A percentile compares a stretch with the other conserved stretches of the same genome.
phyloP scores from a whole-genome alignment of 2,329 filamentous ascomycete genomes.

The Clarireedia sp. region DNA sequence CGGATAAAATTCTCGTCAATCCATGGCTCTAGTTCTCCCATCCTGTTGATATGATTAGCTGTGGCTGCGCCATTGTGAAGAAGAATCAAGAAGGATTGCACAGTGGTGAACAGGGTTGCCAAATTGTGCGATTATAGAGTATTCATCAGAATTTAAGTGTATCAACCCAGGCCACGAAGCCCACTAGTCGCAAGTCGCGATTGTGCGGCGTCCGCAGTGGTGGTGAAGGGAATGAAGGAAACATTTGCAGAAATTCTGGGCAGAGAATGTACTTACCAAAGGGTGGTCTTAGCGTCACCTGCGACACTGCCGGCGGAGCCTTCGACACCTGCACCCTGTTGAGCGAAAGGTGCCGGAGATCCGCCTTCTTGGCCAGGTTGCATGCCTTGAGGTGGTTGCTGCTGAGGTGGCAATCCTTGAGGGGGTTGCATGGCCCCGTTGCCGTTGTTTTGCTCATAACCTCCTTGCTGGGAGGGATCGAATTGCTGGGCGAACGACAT shows the following conservation, averaged over 20 bases:
- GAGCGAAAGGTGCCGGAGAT: constrained; percentile 43
- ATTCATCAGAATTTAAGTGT: too few species aligned
- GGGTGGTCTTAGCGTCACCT: constrained; percentile 47
- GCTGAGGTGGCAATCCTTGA: constrained; percentile 38
- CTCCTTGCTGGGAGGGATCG: constrained; percentile 52
- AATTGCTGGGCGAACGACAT: constrained; percentile 28
- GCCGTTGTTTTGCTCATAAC: constrained; percentile 39
- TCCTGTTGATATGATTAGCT: constrained; percentile 48
- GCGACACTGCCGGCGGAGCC: constrained; percentile 31
- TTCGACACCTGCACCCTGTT: constrained; percentile 30
- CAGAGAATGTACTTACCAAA: constrained; percentile 34
- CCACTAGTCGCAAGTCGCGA: neutral
- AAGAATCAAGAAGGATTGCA: too few species aligned
- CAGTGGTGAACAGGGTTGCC: too few species aligned
- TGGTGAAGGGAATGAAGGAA: neutral
- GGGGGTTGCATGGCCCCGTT: constrained; percentile 36
- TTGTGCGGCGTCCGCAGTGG: constrained; percentile 19
- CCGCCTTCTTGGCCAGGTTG: constrained; percentile 51
- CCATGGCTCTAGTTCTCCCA: constrained; percentile 98
- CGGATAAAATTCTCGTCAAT: constrained; percentile 99
- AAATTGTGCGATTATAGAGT: too few species aligned
- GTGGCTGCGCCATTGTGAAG: too few species aligned
- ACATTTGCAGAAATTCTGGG: constrained; percentile 31
- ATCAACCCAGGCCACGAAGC: too few species aligned
- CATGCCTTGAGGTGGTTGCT: constrained; percentile 19